These are phyloP conservation scores for Westerdykella ornata DNA, from an alignment of 2,329 filamentous ascomycete species.

Conservation along the genomic window DNA sequence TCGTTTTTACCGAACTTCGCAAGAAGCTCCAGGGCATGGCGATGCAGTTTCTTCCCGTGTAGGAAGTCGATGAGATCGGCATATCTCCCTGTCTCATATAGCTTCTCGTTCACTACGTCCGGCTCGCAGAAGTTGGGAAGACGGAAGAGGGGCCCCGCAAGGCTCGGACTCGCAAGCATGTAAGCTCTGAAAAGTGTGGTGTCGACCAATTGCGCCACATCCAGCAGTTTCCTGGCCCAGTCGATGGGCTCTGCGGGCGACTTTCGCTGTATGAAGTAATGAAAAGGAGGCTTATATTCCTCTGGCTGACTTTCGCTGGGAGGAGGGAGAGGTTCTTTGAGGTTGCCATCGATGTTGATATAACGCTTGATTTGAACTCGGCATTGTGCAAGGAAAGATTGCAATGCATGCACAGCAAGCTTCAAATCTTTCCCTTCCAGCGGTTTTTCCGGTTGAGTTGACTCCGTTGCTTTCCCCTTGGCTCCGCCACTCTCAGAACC, in stretches of 20 bases:
- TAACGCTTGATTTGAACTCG: constrained; percentile 58
- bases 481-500: constrained; percentile 52
- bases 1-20: constrained; percentile 65
- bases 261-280: constrained; percentile 35
- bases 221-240: constrained; percentile 63
- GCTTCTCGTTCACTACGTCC: constrained; percentile 84
- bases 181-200: constrained; percentile 91
- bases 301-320: constrained; percentile 35
- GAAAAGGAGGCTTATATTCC: constrained; percentile 38
- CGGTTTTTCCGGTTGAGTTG: constrained; percentile 45
- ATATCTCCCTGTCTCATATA: constrained; percentile 82
- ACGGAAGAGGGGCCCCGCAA: constrained; percentile 85
- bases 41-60: constrained; percentile 88
- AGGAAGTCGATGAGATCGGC: constrained; percentile 96
- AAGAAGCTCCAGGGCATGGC: constrained; percentile 75
- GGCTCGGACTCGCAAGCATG: constrained; percentile 81
- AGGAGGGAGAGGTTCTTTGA: constrained; percentile 52
- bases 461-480: constrained; percentile 43
- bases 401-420: constrained; percentile 72
- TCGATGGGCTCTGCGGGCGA: constrained; percentile 40
- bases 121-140: constrained; percentile 97
- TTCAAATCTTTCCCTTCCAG: constrained; percentile 74
- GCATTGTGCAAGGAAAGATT: constrained; percentile 81
- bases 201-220: constrained; percentile 79
- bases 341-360: constrained; percentile 52